A percentile compares a stretch with the other conserved stretches of the same genome.
These are phyloP conservation scores for Taphrina pruni DNA, from an alignment of 1,139 yeast genomes.

Conservation along the genomic window DNA sequence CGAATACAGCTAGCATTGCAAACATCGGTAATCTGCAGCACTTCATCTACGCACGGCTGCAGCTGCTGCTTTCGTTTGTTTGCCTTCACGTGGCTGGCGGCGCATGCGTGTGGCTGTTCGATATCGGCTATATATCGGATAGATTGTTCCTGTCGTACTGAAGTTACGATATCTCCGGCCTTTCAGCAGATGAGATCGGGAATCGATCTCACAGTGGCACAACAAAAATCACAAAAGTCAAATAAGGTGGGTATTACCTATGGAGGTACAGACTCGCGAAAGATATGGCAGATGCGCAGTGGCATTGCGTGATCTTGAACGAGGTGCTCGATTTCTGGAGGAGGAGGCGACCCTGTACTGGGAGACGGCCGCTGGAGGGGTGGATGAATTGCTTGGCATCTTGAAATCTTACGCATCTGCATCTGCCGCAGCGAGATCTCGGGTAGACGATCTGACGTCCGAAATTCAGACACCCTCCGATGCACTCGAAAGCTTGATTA, in stretches of 20 bases:
- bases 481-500: background rate
- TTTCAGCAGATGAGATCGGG: background rate
- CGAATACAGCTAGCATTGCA: no score
- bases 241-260: background rate
- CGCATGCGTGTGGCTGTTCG: background rate
- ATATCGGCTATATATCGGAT: background rate
- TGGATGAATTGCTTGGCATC: slow-evolving; percentile 10
- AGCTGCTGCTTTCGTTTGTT: background rate
- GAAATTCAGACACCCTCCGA: slow-evolving; percentile 3
- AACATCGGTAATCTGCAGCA: no score
- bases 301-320: background rate
- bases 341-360: slow-evolving; percentile 22
- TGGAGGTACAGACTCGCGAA: slow-evolving; percentile 12
- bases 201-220: no score
- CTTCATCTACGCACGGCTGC: no score
- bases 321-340: slow-evolving; percentile 2
- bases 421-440: background rate
- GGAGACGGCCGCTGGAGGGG: background rate
- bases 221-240: no score
- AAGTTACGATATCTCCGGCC: background rate
- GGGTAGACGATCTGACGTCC: slow-evolving; percentile 23
- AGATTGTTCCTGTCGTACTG: background rate
- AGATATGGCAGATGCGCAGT: slow-evolving; percentile 14
- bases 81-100: background rate
- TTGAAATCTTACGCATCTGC: slow-evolving; percentile 4